Percentiles rank a stretch among this genome's conserved stretches.
These are phyloP conservation scores for Crithidia acanthocephali DNA, from an alignment of 208 protist genomes.

Conservation along the genomic window DNA sequence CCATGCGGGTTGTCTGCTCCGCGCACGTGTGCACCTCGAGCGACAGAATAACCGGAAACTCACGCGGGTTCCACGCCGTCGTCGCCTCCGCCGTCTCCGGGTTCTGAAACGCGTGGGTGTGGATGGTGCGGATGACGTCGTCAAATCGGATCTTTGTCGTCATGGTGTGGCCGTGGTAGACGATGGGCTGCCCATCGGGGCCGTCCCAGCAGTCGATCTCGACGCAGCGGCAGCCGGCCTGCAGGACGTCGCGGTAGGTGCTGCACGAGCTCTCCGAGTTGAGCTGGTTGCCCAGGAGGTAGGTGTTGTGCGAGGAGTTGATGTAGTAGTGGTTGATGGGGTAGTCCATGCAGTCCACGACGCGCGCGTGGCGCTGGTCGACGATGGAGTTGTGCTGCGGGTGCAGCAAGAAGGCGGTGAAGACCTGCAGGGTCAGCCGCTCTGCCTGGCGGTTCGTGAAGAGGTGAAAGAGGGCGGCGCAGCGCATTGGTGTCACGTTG, in stretches of 20 bases:
- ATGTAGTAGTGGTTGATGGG: constrained; percentile 91
- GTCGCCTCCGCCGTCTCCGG: background rate
- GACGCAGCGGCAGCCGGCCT: constrained; percentile 80
- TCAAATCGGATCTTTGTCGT: constrained; percentile 77
- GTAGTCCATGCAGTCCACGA: constrained; percentile 76
- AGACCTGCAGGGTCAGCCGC: constrained; percentile 40
- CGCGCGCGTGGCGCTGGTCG: constrained; percentile 13
- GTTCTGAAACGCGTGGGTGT: constrained; percentile 66
- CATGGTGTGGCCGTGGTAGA: constrained; percentile 85
- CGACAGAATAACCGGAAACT: constrained; percentile 85
- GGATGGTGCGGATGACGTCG: constrained; percentile 63
- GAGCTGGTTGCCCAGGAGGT: constrained; percentile 95
- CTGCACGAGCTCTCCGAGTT: constrained; percentile 45
- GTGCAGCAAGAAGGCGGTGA: constrained; percentile 38
- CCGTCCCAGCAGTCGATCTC: constrained; percentile 91
- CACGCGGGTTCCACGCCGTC: constrained; percentile 34
- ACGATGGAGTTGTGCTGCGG: constrained; percentile 27
- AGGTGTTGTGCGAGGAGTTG: constrained; percentile 96
- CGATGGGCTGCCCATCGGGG: constrained; percentile 60
- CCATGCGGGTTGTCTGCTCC: constrained; percentile 70
- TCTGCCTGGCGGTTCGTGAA: constrained; percentile 33
- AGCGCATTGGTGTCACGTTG: constrained; percentile 27
- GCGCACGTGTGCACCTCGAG: constrained; percentile 83
- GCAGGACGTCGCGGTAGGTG: constrained; percentile 68
- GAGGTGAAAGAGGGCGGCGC: constrained; percentile 37